Conservation (phyloP, 2,329 filamentous ascomycete species). For the Bipolaris oryzae region DNA sequence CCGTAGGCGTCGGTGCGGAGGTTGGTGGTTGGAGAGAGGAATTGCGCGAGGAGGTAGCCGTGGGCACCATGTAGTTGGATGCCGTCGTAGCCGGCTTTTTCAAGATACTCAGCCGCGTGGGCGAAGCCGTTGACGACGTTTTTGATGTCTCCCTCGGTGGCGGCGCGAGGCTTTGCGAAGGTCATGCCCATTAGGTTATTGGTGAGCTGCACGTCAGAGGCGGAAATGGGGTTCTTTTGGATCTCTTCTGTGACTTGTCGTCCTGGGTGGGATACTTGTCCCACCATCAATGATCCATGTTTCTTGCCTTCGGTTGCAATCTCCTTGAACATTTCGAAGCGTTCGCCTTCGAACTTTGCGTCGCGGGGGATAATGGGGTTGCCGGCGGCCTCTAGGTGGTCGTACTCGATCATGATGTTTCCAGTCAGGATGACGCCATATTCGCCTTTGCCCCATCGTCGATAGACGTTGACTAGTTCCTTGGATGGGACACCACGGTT, state of each 20-base stretch:
- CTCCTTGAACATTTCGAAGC: conserved; percentile 65
- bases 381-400: conserved; percentile 62
- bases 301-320: conserved; percentile 62
- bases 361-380: conserved; percentile 66
- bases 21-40: conserved; percentile 53
- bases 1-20: conserved; percentile 53
- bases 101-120: conserved; percentile 65
- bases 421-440: conserved; percentile 63
- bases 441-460: conserved; percentile 59
- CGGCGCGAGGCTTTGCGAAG: conserved; percentile 61
- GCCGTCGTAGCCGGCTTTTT: conserved; percentile 66
- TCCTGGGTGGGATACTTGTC: conserved; percentile 68
- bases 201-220: conserved; percentile 52
- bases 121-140: conserved; percentile 65
- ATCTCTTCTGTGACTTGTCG: conserved; percentile 58
- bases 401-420: conserved; percentile 68
- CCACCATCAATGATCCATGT: conserved; percentile 64
- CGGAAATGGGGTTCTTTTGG: conserved; percentile 58
- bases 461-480: conserved; percentile 61
- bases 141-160: conserved; percentile 61
- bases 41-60: conserved; percentile 55
- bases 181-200: conserved; percentile 51
- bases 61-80: conserved; percentile 55
- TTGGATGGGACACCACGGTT: conserved; percentile 61
- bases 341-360: conserved; percentile 58